Base-by-base conservation (phyloP, 495 filamentous ascomycete species). In the Aspergillus heteromorphus region DNA sequence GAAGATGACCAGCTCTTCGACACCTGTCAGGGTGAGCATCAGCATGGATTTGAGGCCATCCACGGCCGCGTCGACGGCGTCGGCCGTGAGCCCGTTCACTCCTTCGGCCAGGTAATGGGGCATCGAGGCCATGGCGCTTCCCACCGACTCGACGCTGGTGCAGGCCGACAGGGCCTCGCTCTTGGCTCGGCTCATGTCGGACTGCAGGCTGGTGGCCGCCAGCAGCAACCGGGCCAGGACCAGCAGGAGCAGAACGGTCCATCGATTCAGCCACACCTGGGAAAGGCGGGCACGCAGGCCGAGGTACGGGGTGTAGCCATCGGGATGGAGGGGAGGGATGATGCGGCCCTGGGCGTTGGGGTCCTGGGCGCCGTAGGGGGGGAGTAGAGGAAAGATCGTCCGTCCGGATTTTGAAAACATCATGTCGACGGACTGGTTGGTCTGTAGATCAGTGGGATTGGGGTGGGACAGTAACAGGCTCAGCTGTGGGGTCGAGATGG, bases 91-190 rank as follows among this genome's bases (percentile, higher is more conserved):
- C 31, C 89, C 82, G 69, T 98, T 98, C 67, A 95, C 86, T 20
- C 93, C 93, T 40, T 80, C 73, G 1, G 91, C 82, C 61, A 97
- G 83, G 74, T 95, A 97, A 66, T 96, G 85, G 16, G 93, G 93
- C 90, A 96, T 95, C 17, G 92, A 97, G 19, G 91, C 93, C 89
- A 98, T 92, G 31, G 91, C 81, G 63, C 91, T 96, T 57, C 92
- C 95, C 69, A 95, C 82, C 49, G 88, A 88, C 69, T 98, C 92
- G n/a, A 97, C 91, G 56, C 84, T 83, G 49, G 87, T 89, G 62
- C 93, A 98, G 50, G 91, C 89, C 27, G 87, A 86, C 17, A 96
- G 77, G 17, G 93, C 92, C 76, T 97, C 83, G 38, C 68, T 70
- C 62, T 88, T 83, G 38, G 95, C 93, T 36, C 83, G 81, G 17